A percentile compares a stretch with the other conserved stretches of the same genome.
These are phyloP conservation scores for Syncephalis fuscata DNA, from an alignment of 371 early-diverging fungal genomes.

Conservation along the genomic window DNA sequence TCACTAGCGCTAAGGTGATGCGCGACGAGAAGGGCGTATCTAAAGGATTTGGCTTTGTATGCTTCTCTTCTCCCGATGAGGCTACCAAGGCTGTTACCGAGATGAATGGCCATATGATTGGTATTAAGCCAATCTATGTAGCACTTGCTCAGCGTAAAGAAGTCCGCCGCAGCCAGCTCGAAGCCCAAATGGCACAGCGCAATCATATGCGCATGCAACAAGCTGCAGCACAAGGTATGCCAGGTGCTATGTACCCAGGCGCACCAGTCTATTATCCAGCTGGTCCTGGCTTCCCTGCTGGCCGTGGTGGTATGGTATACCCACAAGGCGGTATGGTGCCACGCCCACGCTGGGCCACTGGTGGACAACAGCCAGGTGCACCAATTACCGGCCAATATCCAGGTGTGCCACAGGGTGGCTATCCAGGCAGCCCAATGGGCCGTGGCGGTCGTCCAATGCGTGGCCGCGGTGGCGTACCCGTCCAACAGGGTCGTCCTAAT, in stretches of 20 bases:
- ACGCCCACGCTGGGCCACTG: constrained; percentile 59
- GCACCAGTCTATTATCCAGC: constrained; percentile 6
- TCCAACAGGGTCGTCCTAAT: constrained; percentile 17
- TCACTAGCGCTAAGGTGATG: constrained; percentile 97
- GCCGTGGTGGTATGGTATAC: constrained; percentile 50
- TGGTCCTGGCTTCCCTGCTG: constrained; percentile 37
- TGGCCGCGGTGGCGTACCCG: constrained; percentile 4
- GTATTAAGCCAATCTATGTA: constrained; percentile 93
- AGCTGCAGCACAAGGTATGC: constrained; percentile 13
- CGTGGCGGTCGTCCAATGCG: constrained; percentile 2
- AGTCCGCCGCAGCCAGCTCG: constrained; percentile 78
- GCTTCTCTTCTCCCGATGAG: constrained; percentile 82
- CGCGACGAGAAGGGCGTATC: constrained; percentile 70
- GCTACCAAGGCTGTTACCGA: constrained; percentile 82
- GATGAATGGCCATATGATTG: constrained; percentile 84
- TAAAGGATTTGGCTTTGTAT: constrained; percentile 84
- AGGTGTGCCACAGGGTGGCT: constrained; percentile 16
- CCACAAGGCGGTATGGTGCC: constrained; percentile 48
- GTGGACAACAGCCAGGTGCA: constrained; percentile 26
- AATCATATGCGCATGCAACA: constrained; percentile 60
- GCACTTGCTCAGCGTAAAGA: constrained; percentile 97
- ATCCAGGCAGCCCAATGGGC: not conserved
- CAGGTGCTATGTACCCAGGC: constrained; percentile 15
- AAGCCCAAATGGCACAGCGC: constrained; percentile 89
- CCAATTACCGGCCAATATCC: constrained; percentile 26